phyloP scores from a whole-genome alignment of 257 asterid genomes.

The Scutellaria baicalensis region DNA sequence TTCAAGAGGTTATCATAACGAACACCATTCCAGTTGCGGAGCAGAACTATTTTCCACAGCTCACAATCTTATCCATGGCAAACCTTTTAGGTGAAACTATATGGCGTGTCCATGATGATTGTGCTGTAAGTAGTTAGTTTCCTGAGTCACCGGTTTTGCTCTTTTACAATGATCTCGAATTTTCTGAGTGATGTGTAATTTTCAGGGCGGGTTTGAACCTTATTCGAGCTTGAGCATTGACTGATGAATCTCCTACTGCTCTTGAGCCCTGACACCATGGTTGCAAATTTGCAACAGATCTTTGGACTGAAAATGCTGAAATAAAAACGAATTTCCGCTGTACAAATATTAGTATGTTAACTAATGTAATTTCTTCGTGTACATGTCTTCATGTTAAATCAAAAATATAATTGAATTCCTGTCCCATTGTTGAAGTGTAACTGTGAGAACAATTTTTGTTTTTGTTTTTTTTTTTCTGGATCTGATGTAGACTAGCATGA shows the following conservation, averaged over 20 bases:
- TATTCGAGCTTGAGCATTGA: slow-evolving; percentile 83
- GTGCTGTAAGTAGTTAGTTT: slow-evolving; percentile 62
- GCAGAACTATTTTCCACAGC: slow-evolving; percentile 84
- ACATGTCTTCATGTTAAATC: neutral
- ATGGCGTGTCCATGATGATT: slow-evolving; percentile 94
- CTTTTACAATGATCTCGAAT: neutral
- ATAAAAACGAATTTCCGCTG: slow-evolving; percentile 4
- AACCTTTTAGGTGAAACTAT: slow-evolving; percentile 89
- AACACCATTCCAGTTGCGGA: slow-evolving; percentile 90
- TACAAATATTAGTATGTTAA: slow-evolving; percentile 13
- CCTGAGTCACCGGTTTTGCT: neutral
- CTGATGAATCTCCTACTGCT: slow-evolving; percentile 22
- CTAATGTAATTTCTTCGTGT: neutral
- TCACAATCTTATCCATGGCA: slow-evolving; percentile 80
- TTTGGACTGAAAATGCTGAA: neutral
- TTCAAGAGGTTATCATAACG: slow-evolving; percentile 91
- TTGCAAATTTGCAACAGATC: slow-evolving; percentile 2
- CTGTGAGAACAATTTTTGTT: neutral
- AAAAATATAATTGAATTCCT: neutral
- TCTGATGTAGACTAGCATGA: neutral
- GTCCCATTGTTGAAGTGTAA: neutral
- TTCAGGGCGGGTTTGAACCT: slow-evolving; percentile 77
- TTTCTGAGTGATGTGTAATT: neutral
- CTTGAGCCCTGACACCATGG: slow-evolving; percentile 1
- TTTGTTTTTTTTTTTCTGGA: neutral